These are phyloP conservation scores for Xerocomus brunneocitrinus DNA, from an alignment of 768 basidiomycete species.

Conservation along the genomic window DNA sequence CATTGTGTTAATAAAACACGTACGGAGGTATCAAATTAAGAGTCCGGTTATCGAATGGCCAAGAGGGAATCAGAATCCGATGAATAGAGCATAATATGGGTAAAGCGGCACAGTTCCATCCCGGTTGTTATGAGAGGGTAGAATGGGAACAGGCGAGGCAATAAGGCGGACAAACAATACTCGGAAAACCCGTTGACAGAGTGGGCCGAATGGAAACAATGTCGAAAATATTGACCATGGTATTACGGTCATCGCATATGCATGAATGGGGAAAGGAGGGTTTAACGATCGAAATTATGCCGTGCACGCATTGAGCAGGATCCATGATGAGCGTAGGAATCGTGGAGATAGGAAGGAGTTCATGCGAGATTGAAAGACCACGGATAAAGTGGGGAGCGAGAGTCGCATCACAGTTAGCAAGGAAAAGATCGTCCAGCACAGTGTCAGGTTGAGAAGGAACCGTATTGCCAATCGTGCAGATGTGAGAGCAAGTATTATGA, in stretches of 20 bases:
- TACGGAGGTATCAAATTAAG: not conserved
- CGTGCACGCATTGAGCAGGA: not conserved
- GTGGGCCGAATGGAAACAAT: not conserved
- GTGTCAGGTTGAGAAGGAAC: not conserved
- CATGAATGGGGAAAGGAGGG: constrained; percentile 14
- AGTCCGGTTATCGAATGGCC: not conserved
- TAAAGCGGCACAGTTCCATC: not conserved
- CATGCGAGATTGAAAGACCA: constrained; percentile 2
- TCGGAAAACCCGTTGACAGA: not conserved
- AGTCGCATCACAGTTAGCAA: not conserved
- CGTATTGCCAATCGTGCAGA: constrained; percentile 3
- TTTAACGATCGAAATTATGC: not conserved
- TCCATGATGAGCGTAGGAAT: constrained; percentile 23
- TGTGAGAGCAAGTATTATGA: not conserved
- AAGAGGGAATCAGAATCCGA: not conserved
- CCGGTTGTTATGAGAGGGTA: not conserved
- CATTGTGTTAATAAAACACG: constrained; percentile 1
- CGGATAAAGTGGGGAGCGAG: not conserved
- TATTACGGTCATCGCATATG: not conserved
- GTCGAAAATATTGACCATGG: not conserved
- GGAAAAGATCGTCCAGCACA: not conserved
- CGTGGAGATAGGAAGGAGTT: constrained; percentile 16
- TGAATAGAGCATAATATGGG: not conserved
- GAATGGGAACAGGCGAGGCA: not conserved
- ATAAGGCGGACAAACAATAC: not conserved